A percentile compares a stretch with the other conserved stretches of the same genome.
phyloP scores from a whole-genome alignment of 192 early-diverging fungal genomes.

The Cladochytrium replicatum region DNA sequence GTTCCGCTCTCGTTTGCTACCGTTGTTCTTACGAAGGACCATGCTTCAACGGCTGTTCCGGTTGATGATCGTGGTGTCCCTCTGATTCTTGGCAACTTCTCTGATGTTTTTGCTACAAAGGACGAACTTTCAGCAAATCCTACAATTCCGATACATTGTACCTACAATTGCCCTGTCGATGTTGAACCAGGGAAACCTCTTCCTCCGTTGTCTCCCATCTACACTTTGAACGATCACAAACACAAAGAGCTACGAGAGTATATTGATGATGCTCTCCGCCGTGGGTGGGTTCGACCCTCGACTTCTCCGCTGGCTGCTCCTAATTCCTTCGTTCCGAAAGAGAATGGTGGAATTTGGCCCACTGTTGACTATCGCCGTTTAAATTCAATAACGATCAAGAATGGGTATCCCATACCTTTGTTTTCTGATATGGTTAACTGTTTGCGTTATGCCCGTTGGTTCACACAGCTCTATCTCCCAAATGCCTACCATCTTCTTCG shows the following conservation, averaged over 20 bases:
- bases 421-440: slow-evolving; percentile 26
- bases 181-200: too few species aligned
- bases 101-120: background rate
- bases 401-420: slow-evolving; percentile 26
- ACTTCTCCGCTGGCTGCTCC: slow-evolving; percentile 18
- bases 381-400: slow-evolving; percentile 24
- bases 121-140: too few species aligned
- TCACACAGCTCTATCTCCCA: slow-evolving; percentile 13
- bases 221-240: slow-evolving; percentile 6
- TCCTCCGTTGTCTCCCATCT: slow-evolving; percentile 1
- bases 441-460: slow-evolving; percentile 7
- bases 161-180: too few species aligned
- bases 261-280: slow-evolving; percentile 11
- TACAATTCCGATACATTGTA: too few species aligned
- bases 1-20: too few species aligned
- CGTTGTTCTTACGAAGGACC: too few species aligned
- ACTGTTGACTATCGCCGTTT: slow-evolving; percentile 33
- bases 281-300: slow-evolving; percentile 13
- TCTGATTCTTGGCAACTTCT: background rate
- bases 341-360: slow-evolving; percentile 18
- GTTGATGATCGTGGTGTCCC: slow-evolving; percentile 2
- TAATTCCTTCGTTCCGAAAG: slow-evolving; percentile 28
- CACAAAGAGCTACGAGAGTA: slow-evolving; percentile 9
- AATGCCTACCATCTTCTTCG: slow-evolving; percentile 7
- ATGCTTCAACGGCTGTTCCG: slow-evolving; percentile 6